Conservation (phyloP, 257 asterid genomes). For the Salvia rosmarinus region DNA sequence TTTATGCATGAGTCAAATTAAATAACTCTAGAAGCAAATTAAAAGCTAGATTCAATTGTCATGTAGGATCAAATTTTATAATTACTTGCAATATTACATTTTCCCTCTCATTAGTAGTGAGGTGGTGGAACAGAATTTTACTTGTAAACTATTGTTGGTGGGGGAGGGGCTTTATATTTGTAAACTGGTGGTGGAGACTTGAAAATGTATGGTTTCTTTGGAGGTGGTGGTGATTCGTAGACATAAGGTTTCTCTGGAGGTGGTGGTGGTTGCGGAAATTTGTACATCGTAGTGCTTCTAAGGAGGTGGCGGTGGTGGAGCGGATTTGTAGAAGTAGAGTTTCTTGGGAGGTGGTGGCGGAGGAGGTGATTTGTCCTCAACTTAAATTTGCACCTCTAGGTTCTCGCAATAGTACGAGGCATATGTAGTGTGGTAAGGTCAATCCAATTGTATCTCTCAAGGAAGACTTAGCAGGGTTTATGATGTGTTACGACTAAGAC, state of each 20-base stretch:
- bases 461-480: too few relatives aligned
- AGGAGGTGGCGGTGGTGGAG: constrained; percentile 13
- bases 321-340: neutral
- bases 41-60: neutral
- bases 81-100: constrained; percentile 15
- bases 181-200: constrained; percentile 15
- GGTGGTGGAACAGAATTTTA: constrained; percentile 19
- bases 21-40: neutral
- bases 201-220: neutral
- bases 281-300: constrained; percentile 6
- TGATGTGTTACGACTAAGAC: too few relatives aligned
- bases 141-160: constrained; percentile 5
- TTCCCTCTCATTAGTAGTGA: constrained; percentile 14
- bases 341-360: too few relatives aligned
- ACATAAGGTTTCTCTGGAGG: neutral
- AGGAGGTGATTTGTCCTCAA: too few relatives aligned
- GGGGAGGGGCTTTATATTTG: constrained; percentile 1
- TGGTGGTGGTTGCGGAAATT: constrained; percentile 21
- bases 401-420: too few relatives aligned
- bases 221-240: constrained; percentile 2
- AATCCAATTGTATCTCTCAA: too few relatives aligned
- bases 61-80: neutral
- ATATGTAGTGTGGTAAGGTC: too few relatives aligned
- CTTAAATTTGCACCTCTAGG: too few relatives aligned
- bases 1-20: neutral